Base-by-base conservation (phyloP, 495 filamentous ascomycete genomes). In the Chaetomium fimeti region DNA sequence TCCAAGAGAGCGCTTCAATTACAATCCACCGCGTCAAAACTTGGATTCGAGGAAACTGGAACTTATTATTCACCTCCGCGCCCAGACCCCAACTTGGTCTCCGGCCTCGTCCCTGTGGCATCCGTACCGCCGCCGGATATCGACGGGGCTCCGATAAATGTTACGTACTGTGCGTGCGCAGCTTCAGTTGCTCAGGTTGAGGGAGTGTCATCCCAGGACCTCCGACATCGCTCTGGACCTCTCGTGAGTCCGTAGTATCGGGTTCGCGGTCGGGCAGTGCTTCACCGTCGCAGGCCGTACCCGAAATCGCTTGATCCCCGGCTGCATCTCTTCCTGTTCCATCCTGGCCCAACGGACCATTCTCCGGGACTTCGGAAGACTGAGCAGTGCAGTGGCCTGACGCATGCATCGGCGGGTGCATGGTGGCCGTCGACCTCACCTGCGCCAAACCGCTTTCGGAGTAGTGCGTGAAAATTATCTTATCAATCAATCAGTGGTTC, bases 401-500 rank as follows among this genome's bases (percentile, higher is more conserved):
- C n/a, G 38, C 38, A 40, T 32, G 18, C 32, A 36, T 36, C 32
- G 32, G 32, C n/a, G n/a, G 28, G 38, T 55, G 52, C 52, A 58
- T 16, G 24, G n/a, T 56, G 54, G 29, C 11, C n/a, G n/a, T 38
- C 24, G 38, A 27, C 5, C 8, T 36, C 32, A 20, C 28, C 12
- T 36, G 45, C 59, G 28, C 69, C 68, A 65, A 38, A n/a, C 63
- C 65, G 5, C 1, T 38, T 53, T 24, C 7, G 53, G 62, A 36
- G 29, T 65, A 64, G 69, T 54, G 62, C 18, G 2, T 42, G 60
- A n/a, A 22, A 15, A 52, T 74, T 69, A 74, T 76, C 72, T 76
- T 74, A 74, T 74, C 74, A 76, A 74, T 74, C 70, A 63, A 72
- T 73, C 68, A 74, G 68, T 74, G 63, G 68, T 56, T 58, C 67